Percentiles rank a stretch among this genome's conserved stretches.
Evolutionary conservation across 2,329 filamentous ascomycete species (phyloP).

Genomic region (Fusarium virguliforme): DNA sequence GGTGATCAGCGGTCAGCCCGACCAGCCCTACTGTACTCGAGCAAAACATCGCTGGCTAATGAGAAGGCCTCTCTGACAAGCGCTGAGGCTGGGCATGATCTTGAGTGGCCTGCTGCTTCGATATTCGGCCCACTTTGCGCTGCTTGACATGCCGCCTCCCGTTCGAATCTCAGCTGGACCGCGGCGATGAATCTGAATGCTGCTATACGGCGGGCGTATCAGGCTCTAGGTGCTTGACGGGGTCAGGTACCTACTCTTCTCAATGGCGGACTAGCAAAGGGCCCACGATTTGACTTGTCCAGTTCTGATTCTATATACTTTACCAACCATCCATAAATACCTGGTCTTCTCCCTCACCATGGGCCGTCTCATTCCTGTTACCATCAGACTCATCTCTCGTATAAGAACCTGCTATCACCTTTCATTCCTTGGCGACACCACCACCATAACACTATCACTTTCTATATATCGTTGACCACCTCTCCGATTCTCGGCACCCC

Average conservation of each 20-base stretch:
- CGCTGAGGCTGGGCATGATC: not conserved
- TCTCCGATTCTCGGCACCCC: not conserved
- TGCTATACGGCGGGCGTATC: not conserved
- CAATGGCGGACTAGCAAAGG: not conserved
- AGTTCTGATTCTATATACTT: not conserved
- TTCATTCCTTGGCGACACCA: not conserved
- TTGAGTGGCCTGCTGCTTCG: constrained; percentile 1
- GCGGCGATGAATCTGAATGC: not conserved
- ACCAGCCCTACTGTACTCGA: not conserved
- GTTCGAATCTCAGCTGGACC: not conserved
- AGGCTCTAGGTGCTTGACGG: not conserved
- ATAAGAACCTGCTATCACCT: not conserved
- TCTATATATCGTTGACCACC: not conserved
- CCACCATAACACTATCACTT: not conserved
- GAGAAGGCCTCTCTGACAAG: not conserved
- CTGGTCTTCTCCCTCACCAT: not conserved
- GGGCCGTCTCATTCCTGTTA: not conserved
- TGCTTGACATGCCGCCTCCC: not conserved
- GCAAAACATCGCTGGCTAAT: constrained; percentile 6
- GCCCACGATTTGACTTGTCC: not conserved
- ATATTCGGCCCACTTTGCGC: not conserved
- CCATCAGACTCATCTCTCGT: not conserved
- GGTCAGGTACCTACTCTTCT: not conserved
- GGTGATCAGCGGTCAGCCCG: too few relatives aligned
- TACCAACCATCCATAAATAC: constrained; percentile 2